A percentile compares a stretch with the other conserved stretches of the same genome.
These are phyloP conservation scores for Micractinium conductrix DNA, from an alignment of 139 green algal genomes.

Conservation along the genomic window DNA sequence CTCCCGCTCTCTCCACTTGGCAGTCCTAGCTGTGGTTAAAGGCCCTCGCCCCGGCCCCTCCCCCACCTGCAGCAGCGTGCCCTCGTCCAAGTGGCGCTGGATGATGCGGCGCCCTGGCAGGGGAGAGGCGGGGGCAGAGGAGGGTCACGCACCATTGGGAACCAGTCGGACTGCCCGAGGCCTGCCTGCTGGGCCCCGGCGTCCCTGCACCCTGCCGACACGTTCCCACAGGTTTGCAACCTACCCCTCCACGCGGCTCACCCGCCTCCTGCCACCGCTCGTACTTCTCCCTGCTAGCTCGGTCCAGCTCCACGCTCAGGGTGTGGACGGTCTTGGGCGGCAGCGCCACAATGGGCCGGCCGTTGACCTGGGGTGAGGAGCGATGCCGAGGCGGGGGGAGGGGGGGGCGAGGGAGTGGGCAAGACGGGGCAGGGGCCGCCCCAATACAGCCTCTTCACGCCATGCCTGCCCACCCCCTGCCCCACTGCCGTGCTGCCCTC, in stretches of 20 bases:
- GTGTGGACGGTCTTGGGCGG: conserved; percentile 51
- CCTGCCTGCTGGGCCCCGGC: not conserved
- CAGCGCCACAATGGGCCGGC: conserved; percentile 60
- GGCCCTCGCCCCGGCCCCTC: too few species aligned
- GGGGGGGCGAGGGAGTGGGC: not conserved
- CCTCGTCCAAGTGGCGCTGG: conserved; percentile 23
- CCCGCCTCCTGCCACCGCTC: conserved; percentile 42
- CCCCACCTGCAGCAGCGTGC: conserved; percentile 57
- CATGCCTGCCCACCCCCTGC: not conserved
- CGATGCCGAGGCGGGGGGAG: not conserved
- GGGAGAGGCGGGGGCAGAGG: not conserved
- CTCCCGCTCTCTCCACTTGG: too few species aligned
- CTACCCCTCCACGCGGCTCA: not conserved
- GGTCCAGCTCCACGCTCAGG: conserved; percentile 54
- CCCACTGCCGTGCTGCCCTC: too few species aligned
- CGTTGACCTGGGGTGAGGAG: conserved; percentile 23
- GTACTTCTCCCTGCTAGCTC: conserved; percentile 49
- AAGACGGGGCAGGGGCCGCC: not conserved
- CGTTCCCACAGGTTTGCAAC: not conserved
- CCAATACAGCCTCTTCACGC: not conserved
- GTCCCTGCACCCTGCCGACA: not conserved
- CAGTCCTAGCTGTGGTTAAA: too few species aligned
- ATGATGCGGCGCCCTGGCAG: conserved; percentile 49
- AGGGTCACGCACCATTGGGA: not conserved
- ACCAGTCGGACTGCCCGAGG: not conserved